A percentile compares a stretch with the other conserved stretches of the same genome.
Conservation (phyloP, 257 asterid species). For the Anisodus acutangulus region DNA sequence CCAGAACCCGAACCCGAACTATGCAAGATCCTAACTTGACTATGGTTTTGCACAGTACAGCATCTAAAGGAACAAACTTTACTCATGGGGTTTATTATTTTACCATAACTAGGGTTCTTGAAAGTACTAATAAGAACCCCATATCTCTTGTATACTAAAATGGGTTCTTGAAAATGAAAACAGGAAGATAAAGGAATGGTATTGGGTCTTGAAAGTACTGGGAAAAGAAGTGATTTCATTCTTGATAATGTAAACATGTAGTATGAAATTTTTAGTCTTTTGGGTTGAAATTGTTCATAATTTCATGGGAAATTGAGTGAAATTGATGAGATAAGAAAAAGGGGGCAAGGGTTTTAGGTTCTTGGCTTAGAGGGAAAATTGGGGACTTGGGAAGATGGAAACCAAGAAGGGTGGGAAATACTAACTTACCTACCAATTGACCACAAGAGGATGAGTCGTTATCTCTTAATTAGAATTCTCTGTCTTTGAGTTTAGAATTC, state of each 20-base stretch:
- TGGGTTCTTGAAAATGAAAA: conserved; percentile 41
- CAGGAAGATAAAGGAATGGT: conserved; percentile 37
- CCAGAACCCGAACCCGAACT: conserved; percentile 51
- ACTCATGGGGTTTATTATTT: conserved; percentile 21
- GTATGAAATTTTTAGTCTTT: neutral
- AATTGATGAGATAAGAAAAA: neutral
- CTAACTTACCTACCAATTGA: neutral
- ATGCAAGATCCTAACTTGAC: conserved; percentile 47
- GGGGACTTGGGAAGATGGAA: neutral
- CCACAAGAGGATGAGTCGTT: too few relatives aligned
- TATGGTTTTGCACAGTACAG: conserved; percentile 46
- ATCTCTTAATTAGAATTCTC: too few relatives aligned
- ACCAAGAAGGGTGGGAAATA: neutral
- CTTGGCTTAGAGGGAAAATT: neutral
- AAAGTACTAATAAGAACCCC: conserved; percentile 31
- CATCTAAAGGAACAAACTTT: conserved; percentile 37
- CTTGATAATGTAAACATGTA: conserved; percentile 52
- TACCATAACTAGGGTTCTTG: conserved; percentile 34
- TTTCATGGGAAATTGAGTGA: neutral
- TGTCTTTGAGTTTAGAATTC: too few relatives aligned
- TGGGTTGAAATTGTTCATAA: neutral
- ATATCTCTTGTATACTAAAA: conserved; percentile 30
- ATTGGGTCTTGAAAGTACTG: conserved; percentile 46
- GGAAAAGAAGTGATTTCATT: conserved; percentile 60
- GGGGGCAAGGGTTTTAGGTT: conserved; percentile 14